Evolutionary conservation across 352 stramenopile species (phyloP).

Genomic region (Ophiocytium majus): DNA sequence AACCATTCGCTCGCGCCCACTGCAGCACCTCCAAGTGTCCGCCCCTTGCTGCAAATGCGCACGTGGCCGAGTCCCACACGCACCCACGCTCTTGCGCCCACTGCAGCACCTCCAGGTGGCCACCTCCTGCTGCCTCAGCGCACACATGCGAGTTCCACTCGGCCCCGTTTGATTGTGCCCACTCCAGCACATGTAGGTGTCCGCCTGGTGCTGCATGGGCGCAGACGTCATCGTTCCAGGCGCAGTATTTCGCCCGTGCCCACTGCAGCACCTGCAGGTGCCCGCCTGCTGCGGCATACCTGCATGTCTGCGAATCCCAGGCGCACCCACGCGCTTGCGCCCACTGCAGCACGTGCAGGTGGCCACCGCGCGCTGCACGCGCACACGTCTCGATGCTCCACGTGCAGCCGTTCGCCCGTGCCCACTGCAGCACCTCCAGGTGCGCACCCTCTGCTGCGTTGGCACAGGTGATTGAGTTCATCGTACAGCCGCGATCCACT

Average conservation of each 20-base stretch:
- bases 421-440: slow-evolving; percentile 21
- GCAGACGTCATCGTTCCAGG: background rate
- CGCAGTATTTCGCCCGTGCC: background rate
- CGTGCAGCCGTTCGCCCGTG: slow-evolving; percentile 6
- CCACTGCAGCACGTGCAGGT: background rate
- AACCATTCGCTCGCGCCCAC: background rate
- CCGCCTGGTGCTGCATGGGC: background rate
- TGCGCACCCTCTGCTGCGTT: background rate
- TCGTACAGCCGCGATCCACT: too few relatives aligned
- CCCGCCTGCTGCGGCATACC: background rate
- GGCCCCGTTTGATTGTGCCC: background rate
- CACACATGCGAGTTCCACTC: background rate
- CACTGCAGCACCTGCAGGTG: background rate
- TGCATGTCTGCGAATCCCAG: slow-evolving; percentile 15
- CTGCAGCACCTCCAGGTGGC: background rate
- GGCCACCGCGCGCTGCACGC: slow-evolving; percentile 9
- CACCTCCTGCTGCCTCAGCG: background rate
- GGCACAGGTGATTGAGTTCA: background rate
- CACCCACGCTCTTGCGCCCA: background rate
- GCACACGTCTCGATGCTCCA: too few relatives aligned
- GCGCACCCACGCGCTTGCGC: background rate
- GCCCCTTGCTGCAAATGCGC: background rate
- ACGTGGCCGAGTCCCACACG: background rate
- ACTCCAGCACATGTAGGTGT: background rate
- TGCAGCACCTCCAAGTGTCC: background rate